Percentiles rank a stretch among this genome's conserved stretches.
These are phyloP conservation scores for Arthroderma uncinatum DNA, from an alignment of 2,329 filamentous ascomycete species.

Conservation along the genomic window DNA sequence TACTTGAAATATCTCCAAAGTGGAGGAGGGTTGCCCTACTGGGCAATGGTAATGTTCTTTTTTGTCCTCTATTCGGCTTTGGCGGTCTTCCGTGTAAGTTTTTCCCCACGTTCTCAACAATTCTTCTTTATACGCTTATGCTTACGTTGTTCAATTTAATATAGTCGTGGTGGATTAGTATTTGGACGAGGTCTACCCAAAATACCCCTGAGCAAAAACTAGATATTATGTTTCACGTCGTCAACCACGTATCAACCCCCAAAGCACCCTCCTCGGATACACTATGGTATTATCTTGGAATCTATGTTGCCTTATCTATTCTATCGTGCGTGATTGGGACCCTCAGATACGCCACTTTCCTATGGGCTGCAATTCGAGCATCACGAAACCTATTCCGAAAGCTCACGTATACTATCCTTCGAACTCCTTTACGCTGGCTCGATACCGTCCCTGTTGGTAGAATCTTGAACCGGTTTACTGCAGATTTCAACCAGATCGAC, in stretches of 20 bases:
- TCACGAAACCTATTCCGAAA: constrained; percentile 58
- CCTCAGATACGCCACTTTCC: constrained; percentile 52
- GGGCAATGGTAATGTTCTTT: constrained; percentile 44
- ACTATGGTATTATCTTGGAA: constrained; percentile 53
- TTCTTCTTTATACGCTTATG: not conserved
- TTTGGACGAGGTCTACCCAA: constrained; percentile 34
- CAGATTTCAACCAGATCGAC: constrained; percentile 66
- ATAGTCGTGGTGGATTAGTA: constrained; percentile 39
- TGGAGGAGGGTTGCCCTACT: constrained; percentile 53
- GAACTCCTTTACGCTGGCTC: constrained; percentile 65
- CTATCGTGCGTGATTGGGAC: constrained; percentile 49
- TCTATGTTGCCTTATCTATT: constrained; percentile 55
- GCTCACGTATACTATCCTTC: constrained; percentile 55
- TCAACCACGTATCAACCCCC: not conserved
- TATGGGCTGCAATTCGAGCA: constrained; percentile 54
- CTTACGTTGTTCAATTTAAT: not conserved
- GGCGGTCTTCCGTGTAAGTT: constrained; percentile 40
- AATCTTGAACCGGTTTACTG: constrained; percentile 65
- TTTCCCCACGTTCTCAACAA: not conserved
- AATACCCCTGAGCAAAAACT: constrained; percentile 10
- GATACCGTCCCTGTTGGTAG: constrained; percentile 69
- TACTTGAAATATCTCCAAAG: constrained; percentile 57
- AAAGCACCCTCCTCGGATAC: constrained; percentile 15
- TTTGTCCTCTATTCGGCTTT: constrained; percentile 48
- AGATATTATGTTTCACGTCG: constrained; percentile 12